Evolutionary conservation across 768 basidiomycete species (phyloP).

Genomic region (Albatrellus ellisii): DNA sequence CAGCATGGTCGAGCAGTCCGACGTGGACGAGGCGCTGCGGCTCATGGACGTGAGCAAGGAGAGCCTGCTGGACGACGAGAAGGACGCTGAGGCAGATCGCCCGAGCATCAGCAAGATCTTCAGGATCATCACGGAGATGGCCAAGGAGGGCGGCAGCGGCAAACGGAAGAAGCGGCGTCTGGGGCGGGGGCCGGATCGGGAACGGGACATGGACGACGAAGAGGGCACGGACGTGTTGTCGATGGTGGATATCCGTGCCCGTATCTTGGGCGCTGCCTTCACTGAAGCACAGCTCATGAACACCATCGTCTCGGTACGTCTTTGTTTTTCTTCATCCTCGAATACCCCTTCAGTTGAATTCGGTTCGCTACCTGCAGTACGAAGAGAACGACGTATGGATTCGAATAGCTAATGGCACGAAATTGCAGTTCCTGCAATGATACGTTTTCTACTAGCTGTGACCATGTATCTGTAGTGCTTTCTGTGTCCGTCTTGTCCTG

Average conservation of each 20-base stretch:
- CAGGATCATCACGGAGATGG: conserved; percentile 85
- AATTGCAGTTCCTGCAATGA: conserved; percentile 51
- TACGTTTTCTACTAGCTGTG: conserved; percentile 2
- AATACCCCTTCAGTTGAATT: conserved; percentile 2
- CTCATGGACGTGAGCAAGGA: conserved; percentile 97
- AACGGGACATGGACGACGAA: conserved; percentile 56
- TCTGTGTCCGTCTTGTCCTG: conserved; percentile 6
- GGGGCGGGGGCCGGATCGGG: conserved; percentile 42
- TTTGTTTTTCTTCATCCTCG: conserved; percentile 8
- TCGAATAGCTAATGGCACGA: conserved; percentile 73
- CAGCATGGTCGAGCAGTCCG: conserved; percentile 64
- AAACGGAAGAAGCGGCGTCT: conserved; percentile 33
- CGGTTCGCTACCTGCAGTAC: conserved; percentile 50
- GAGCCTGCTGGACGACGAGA: conserved; percentile 72
- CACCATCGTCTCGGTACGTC: conserved; percentile 63
- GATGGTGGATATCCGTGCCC: conserved; percentile 78
- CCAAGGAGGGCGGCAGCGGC: conserved; percentile 23
- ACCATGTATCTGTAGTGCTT: conserved; percentile 2
- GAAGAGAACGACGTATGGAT: conserved; percentile 73
- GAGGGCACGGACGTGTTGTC: conserved; percentile 51
- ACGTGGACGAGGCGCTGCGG: conserved; percentile 94
- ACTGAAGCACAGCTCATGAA: conserved; percentile 87
- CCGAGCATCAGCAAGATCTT: conserved; percentile 79
- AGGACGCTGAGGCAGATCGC: conserved; percentile 57
- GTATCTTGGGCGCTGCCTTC: conserved; percentile 77